These are phyloP conservation scores for Avena sativa DNA, from an alignment of 176 grass and related monocot species.

Conservation along the genomic window DNA sequence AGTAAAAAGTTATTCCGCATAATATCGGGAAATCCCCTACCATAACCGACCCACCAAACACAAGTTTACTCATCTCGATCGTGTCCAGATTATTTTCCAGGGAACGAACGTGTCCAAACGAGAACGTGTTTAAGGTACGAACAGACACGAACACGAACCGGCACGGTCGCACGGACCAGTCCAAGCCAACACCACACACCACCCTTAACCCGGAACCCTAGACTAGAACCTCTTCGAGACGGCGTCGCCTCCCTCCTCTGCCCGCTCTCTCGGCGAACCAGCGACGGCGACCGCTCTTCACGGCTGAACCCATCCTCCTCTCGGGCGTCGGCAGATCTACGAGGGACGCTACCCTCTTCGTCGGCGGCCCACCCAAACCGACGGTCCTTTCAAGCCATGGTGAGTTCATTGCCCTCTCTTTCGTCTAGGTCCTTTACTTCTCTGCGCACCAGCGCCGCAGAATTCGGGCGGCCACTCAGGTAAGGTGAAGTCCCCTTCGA, in stretches of 20 bases:
- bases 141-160: neutral
- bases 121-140: neutral
- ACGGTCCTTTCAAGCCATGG: slow-evolving; percentile 16
- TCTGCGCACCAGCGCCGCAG: neutral
- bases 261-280: neutral
- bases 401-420: neutral
- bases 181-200: neutral
- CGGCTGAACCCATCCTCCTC: neutral
- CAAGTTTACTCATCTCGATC: too few relatives aligned
- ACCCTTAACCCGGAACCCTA: neutral
- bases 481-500: neutral
- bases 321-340: neutral
- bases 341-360: neutral
- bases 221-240: slow-evolving; percentile 1
- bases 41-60: too few relatives aligned
- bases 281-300: slow-evolving; percentile 13
- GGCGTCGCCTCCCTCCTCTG: neutral
- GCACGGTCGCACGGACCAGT: neutral
- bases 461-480: neutral
- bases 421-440: neutral
- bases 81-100: neutral
- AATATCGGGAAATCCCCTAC: too few relatives aligned
- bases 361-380: neutral
- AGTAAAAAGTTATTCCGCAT: too few relatives aligned
- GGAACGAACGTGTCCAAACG: neutral